Conservation (phyloP, 2,329 filamentous ascomycete species). For the Huntiella savannae region DNA sequence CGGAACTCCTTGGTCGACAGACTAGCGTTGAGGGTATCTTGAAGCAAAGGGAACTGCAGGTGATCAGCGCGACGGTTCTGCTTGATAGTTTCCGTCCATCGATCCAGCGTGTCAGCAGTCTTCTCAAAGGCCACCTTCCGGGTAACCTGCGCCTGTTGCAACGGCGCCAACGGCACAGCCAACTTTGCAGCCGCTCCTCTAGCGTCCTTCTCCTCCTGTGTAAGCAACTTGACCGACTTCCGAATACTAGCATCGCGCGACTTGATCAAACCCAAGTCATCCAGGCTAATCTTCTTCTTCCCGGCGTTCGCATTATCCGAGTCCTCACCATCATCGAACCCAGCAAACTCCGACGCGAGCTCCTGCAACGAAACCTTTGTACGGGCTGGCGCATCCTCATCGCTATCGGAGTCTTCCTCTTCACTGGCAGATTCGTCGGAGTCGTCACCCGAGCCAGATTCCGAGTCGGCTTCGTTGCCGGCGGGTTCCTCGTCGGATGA, state of each 20-base stretch:
- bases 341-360: conserved; percentile 49
- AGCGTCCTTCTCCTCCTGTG: conserved; percentile 37
- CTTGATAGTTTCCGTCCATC: conserved; percentile 92
- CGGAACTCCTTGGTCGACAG: conserved; percentile 43
- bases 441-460: conserved; percentile 24
- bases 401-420: conserved; percentile 28
- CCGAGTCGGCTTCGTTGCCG: conserved; percentile 25
- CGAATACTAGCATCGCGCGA: conserved; percentile 58
- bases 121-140: conserved; percentile 71
- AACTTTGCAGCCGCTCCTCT: conserved; percentile 41
- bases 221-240: conserved; percentile 59
- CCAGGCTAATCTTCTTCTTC: conserved; percentile 47
- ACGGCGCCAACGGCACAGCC: conserved; percentile 62
- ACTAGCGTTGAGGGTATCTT: conserved; percentile 44
- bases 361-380: conserved; percentile 24
- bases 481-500: conserved; percentile 29
- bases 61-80: conserved; percentile 83
- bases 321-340: conserved; percentile 38
- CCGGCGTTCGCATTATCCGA: conserved; percentile 27
- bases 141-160: conserved; percentile 72
- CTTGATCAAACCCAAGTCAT: conserved; percentile 52
- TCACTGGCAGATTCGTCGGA: conserved; percentile 17
- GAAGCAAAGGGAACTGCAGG: conserved; percentile 66
- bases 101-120: conserved; percentile 73
- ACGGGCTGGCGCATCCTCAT: conserved; percentile 39